Evolutionary conservation across 2,329 filamentous ascomycete genomes (phyloP).

Genomic region (Aspergillus latus): DNA sequence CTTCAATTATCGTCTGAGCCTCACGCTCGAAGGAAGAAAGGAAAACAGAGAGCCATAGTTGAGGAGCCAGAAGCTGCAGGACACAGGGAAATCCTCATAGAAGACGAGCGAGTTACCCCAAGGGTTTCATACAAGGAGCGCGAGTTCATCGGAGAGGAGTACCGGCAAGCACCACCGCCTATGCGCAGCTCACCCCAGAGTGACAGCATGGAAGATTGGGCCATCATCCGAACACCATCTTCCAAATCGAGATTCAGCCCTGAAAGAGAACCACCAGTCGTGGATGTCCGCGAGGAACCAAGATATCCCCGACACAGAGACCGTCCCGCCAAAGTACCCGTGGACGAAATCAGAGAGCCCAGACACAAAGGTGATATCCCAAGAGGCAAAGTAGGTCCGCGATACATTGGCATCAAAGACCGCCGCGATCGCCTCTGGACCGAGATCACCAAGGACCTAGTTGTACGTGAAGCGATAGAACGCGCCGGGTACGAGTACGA

Average conservation of each 20-base stretch:
- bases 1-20: slow-evolving; percentile 22
- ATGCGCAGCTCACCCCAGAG: slow-evolving; percentile 58
- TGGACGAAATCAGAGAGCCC: slow-evolving; percentile 61
- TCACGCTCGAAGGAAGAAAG: slow-evolving; percentile 24
- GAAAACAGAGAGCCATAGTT: slow-evolving; percentile 23
- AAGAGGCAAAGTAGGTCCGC: slow-evolving; percentile 44
- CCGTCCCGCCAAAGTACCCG: slow-evolving; percentile 69
- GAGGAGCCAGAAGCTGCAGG: slow-evolving; percentile 32
- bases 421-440: slow-evolving; percentile 76
- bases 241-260: slow-evolving; percentile 76
- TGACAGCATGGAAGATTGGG: slow-evolving; percentile 67
- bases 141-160: slow-evolving; percentile 56
- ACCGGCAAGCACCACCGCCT: slow-evolving; percentile 65
- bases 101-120: slow-evolving; percentile 13
- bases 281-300: slow-evolving; percentile 64
- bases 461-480: slow-evolving; percentile 82
- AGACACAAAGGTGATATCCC: slow-evolving; percentile 54
- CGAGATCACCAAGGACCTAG: slow-evolving; percentile 91
- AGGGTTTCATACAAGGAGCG: slow-evolving; percentile 36
- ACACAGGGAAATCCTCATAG: slow-evolving; percentile 25
- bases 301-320: slow-evolving; percentile 78
- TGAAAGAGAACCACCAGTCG: slow-evolving; percentile 60
- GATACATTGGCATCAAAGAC: slow-evolving; percentile 41
- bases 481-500: slow-evolving; percentile 82
- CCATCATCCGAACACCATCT: slow-evolving; percentile 73